A percentile compares a stretch with the other conserved stretches of the same genome.
Evolutionary conservation across 768 basidiomycete species (phyloP).

Genomic region (Lactarius sp.): DNA sequence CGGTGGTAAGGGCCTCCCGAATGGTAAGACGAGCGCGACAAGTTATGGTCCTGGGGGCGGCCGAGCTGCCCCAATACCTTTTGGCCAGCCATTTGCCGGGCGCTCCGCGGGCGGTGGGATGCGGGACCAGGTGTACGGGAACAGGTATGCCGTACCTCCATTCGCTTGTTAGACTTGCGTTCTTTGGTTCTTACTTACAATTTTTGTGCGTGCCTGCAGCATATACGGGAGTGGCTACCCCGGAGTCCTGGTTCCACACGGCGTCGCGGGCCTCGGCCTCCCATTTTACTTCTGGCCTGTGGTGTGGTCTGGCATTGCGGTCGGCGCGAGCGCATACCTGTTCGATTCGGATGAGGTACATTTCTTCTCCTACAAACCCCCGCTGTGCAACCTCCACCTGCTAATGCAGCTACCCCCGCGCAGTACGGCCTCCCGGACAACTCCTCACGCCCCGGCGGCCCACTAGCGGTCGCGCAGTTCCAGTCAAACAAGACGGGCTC

Average conservation of each 20-base stretch:
- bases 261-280: conserved; percentile 25
- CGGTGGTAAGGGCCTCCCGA: background rate
- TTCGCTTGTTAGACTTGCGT: background rate
- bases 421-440: conserved; percentile 37
- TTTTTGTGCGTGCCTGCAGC: conserved; percentile 9
- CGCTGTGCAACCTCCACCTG: no score
- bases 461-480: conserved; percentile 30
- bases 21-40: conserved; percentile 22
- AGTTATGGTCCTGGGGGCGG: conserved; percentile 28
- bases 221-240: conserved; percentile 32
- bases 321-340: conserved; percentile 15
- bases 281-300: conserved; percentile 32
- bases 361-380: background rate
- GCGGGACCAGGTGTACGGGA: conserved; percentile 26
- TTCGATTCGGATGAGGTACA: conserved; percentile 25
- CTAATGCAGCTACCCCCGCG: background rate
- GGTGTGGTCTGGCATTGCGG: conserved; percentile 22
- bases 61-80: conserved; percentile 21
- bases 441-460: conserved; percentile 35
- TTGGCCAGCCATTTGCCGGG: conserved; percentile 28
- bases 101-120: conserved; percentile 28
- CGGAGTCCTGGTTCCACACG: conserved; percentile 8
- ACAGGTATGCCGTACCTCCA: conserved; percentile 17
- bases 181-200: background rate
- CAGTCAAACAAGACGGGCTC: conserved; percentile 30